Percentiles rank a stretch among this genome's conserved stretches.
Evolutionary conservation across 2,329 filamentous ascomycete genomes (phyloP).

Genomic region (Neonectria sp.): DNA sequence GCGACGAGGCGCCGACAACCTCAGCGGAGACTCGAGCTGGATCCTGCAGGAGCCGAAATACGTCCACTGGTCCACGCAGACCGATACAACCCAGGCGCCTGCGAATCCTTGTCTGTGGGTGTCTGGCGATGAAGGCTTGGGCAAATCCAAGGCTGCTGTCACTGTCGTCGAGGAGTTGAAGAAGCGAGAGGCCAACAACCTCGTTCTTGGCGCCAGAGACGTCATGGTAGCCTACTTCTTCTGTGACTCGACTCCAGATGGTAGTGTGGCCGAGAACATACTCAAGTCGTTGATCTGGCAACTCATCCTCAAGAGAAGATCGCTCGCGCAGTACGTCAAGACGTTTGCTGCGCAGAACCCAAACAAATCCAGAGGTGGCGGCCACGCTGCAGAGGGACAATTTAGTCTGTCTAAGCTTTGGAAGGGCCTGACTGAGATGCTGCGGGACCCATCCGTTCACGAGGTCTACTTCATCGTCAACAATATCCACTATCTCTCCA

Average conservation of each 20-base stretch:
- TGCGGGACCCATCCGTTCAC: conserved; percentile 48
- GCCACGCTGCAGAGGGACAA: neutral
- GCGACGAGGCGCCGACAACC: conserved; percentile 16
- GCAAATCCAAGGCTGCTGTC: conserved; percentile 22
- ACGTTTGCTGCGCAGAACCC: conserved; percentile 50
- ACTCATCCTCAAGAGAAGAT: conserved; percentile 53
- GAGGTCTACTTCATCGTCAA: conserved; percentile 58
- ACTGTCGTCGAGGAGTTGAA: conserved; percentile 17
- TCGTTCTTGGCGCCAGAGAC: conserved; percentile 22
- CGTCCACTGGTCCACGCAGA: conserved; percentile 13
- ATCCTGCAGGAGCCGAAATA: conserved; percentile 18
- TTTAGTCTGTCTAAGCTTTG: conserved; percentile 45
- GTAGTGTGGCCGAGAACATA: conserved; percentile 56
- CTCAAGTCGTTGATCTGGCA: conserved; percentile 57
- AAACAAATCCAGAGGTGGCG: conserved; percentile 11
- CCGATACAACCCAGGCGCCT: neutral
- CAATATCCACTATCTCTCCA: conserved; percentile 56
- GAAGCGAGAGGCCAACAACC: conserved; percentile 18
- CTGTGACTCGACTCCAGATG: conserved; percentile 54
- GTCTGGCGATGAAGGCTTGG: conserved; percentile 22
- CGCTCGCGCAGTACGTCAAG: conserved; percentile 56
- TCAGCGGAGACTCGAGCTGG: conserved; percentile 25
- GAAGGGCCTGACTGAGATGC: conserved; percentile 58
- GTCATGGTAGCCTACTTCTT: conserved; percentile 58
- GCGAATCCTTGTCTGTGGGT: conserved; percentile 24